Conservation (phyloP, 1,284 basidiomycete genomes). For the Wolfiporia cocos region DNA sequence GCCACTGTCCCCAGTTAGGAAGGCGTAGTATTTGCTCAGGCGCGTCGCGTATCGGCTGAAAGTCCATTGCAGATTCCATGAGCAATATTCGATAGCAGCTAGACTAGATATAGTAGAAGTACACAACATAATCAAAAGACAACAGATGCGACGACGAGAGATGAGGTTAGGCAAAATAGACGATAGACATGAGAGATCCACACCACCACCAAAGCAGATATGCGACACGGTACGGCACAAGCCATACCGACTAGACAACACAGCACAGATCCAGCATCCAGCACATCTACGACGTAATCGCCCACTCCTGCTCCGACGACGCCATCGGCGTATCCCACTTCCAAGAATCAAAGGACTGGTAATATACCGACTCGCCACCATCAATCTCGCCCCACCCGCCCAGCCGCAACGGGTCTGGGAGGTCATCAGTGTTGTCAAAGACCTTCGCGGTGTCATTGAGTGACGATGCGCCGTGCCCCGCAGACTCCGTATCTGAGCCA, state of each 20-base stretch:
- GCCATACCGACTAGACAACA: slow-evolving; percentile 10
- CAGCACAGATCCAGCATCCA: slow-evolving; percentile 12
- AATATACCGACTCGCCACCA: slow-evolving; percentile 68
- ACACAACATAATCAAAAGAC: slow-evolving; percentile 31
- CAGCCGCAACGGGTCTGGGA: slow-evolving; percentile 47
- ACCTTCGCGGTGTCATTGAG: slow-evolving; percentile 23
- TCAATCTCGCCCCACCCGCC: slow-evolving; percentile 66
- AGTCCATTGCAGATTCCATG: background rate
- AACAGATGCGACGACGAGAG: slow-evolving; percentile 28
- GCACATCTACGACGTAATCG: slow-evolving; percentile 33
- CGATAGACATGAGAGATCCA: slow-evolving; percentile 8
- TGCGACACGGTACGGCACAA: slow-evolving; percentile 12
- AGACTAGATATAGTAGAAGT: slow-evolving; percentile 27
- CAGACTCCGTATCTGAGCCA: slow-evolving; percentile 50
- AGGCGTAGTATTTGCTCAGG: no score
- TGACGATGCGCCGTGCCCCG: slow-evolving; percentile 24
- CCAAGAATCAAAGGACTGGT: slow-evolving; percentile 50
- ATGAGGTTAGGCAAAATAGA: slow-evolving; percentile 12
- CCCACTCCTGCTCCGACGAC: slow-evolving; percentile 64
- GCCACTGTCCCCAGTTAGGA: no score
- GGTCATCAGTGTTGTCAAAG: slow-evolving; percentile 16
- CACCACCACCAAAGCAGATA: slow-evolving; percentile 16
- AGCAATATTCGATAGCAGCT: slow-evolving; percentile 27
- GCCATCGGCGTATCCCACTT: slow-evolving; percentile 70
- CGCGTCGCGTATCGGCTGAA: background rate